Evolutionary conservation across 2,329 filamentous ascomycete species (phyloP).

Genomic region (Curvularia lunata): DNA sequence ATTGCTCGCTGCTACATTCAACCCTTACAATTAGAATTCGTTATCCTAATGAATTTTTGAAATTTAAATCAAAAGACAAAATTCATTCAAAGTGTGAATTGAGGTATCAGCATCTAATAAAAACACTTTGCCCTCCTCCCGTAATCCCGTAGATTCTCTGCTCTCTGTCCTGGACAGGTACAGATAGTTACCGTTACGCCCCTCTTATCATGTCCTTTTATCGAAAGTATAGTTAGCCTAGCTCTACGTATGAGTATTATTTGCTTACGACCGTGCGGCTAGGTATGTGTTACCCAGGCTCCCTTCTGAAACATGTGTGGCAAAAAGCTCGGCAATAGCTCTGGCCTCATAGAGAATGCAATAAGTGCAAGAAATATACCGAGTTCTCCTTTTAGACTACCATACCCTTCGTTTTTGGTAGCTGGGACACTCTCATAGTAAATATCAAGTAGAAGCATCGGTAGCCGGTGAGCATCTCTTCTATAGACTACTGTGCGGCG

Average conservation of each 20-base stretch:
- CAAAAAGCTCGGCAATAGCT: slow-evolving; percentile 19
- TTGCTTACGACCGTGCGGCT: slow-evolving; percentile 26
- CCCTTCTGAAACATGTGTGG: slow-evolving; percentile 26
- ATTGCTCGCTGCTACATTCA: too few relatives aligned
- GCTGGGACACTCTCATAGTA: slow-evolving; percentile 14
- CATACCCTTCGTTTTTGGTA: not conserved
- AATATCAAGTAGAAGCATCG: slow-evolving; percentile 33
- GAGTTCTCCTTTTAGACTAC: slow-evolving; percentile 40
- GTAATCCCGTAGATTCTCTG: not conserved
- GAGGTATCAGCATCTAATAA: too few relatives aligned
- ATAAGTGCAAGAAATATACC: slow-evolving; percentile 42
- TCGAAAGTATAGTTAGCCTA: not conserved
- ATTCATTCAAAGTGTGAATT: too few relatives aligned
- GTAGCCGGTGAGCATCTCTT: slow-evolving; percentile 21
- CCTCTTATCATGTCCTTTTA: slow-evolving; percentile 27
- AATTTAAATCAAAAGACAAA: too few relatives aligned
- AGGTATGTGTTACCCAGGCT: slow-evolving; percentile 18
- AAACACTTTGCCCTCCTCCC: not conserved
- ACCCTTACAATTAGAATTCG: too few relatives aligned
- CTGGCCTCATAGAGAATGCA: slow-evolving; percentile 30
- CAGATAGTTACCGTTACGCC: slow-evolving; percentile 41
- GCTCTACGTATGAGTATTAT: not conserved
- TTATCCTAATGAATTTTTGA: too few relatives aligned
- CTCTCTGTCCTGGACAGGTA: not conserved
- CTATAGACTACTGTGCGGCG: slow-evolving; percentile 19